Conservation (phyloP, 345 rosid species). For the Citrus sp. region DNA sequence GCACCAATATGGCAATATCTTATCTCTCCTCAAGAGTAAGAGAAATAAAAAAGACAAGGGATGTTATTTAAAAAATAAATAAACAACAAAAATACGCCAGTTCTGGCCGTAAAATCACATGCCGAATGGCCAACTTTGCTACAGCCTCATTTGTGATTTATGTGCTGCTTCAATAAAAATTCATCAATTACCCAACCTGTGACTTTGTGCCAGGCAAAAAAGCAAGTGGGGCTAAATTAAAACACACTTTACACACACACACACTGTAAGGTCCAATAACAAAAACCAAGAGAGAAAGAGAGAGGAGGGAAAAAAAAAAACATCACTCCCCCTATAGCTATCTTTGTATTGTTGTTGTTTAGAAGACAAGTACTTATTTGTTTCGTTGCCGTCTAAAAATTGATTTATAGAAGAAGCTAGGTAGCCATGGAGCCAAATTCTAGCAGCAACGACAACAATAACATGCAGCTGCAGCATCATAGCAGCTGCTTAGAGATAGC, state of each 20-base stretch:
- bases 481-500: conserved; percentile 31
- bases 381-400: conserved; percentile 27
- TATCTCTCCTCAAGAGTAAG: not conserved
- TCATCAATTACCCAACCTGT: not conserved
- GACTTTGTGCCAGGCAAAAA: not conserved
- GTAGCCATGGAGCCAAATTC: conserved; percentile 29
- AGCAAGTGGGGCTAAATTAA: conserved; percentile 12
- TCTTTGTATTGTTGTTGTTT: not conserved
- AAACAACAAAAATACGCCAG: not conserved
- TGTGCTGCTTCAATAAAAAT: not conserved
- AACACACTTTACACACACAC: not conserved
- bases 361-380: conserved; percentile 14
- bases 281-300: too few species aligned
- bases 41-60: too few species aligned
- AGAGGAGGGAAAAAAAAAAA: too few species aligned
- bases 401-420: conserved; percentile 16
- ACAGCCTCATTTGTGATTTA: not conserved
- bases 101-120: not conserved
- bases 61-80: too few species aligned
- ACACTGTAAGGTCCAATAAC: not conserved
- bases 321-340: not conserved
- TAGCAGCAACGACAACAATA: not conserved
- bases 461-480: not conserved
- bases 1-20: not conserved
- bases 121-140: not conserved